These are phyloP conservation scores for Argentina anserina DNA, from an alignment of 306 rosid species.

Conservation along the genomic window DNA sequence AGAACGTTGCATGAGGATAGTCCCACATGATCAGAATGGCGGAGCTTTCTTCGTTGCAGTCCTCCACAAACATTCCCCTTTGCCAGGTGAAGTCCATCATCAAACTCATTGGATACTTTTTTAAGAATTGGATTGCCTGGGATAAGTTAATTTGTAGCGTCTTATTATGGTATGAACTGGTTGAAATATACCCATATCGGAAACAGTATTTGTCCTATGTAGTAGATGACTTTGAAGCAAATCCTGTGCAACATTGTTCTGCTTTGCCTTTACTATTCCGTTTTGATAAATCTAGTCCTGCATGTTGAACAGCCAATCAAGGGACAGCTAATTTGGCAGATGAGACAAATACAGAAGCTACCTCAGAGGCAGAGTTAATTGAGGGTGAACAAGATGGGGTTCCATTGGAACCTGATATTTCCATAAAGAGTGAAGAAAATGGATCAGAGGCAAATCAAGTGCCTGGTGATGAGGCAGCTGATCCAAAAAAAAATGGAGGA, in stretches of 20 bases:
- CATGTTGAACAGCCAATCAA: constrained; percentile 34
- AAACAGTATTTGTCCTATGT: not conserved
- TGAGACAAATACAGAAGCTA: constrained; percentile 39
- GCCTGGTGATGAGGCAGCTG: constrained; percentile 32
- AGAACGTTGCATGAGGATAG: constrained; percentile 82
- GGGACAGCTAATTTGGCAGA: constrained; percentile 39
- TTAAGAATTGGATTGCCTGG: not conserved
- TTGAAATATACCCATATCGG: not conserved
- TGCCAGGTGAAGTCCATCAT: constrained; percentile 57
- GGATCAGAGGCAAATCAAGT: constrained; percentile 36
- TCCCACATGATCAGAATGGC: constrained; percentile 95
- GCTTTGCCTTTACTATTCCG: not conserved
- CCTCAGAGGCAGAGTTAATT: constrained; percentile 43
- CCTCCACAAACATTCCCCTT: constrained; percentile 63
- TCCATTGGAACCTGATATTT: constrained; percentile 35
- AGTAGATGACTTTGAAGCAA: constrained; percentile 7
- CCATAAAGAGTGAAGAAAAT: constrained; percentile 32
- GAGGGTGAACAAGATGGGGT: constrained; percentile 37
- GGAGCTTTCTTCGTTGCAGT: constrained; percentile 98
- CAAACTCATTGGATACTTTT: constrained; percentile 1
- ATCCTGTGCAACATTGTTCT: not conserved
- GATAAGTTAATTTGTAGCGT: not conserved
- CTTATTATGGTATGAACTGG: not conserved
- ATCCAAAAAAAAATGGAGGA: constrained; percentile 37
- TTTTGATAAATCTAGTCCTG: constrained; percentile 4